Conservation (phyloP, 352 stramenopile genomes). For the Phytophthora foliorum region DNA sequence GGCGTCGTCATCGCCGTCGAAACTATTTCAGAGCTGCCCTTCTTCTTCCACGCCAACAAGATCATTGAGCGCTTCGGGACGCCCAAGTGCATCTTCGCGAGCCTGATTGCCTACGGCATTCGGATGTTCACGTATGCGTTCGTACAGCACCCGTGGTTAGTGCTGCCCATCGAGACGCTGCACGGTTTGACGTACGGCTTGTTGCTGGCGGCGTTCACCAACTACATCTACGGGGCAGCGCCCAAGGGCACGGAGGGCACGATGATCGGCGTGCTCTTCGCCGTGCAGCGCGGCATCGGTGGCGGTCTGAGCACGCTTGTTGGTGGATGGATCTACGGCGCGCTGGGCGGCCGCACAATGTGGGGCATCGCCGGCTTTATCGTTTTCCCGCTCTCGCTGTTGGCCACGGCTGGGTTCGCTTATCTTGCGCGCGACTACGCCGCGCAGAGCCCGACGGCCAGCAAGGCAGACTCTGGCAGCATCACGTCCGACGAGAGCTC, state of each 20-base stretch:
- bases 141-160: slow-evolving; percentile 49
- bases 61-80: slow-evolving; percentile 53
- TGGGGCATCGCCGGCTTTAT: slow-evolving; percentile 48
- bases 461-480: slow-evolving; percentile 35
- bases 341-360: slow-evolving; percentile 44
- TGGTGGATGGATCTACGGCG: slow-evolving; percentile 53
- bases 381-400: slow-evolving; percentile 43
- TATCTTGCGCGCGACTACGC: slow-evolving; percentile 44
- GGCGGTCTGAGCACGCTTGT: slow-evolving; percentile 45
- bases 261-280: slow-evolving; percentile 53
- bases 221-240: slow-evolving; percentile 52
- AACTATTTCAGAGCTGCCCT: slow-evolving; percentile 53
- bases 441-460: slow-evolving; percentile 25
- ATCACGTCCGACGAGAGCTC: slow-evolving; percentile 47
- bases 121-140: slow-evolving; percentile 49
- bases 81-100: slow-evolving; percentile 42
- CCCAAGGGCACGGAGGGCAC: slow-evolving; percentile 50
- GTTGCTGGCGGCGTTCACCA: slow-evolving; percentile 47
- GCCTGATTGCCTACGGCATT: slow-evolving; percentile 50
- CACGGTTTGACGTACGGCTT: slow-evolving; percentile 57
- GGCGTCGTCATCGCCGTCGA: slow-evolving; percentile 48
- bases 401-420: slow-evolving; percentile 32
- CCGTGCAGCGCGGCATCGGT: slow-evolving; percentile 48
- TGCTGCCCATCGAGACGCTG: slow-evolving; percentile 50
- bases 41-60: slow-evolving; percentile 61